These are phyloP conservation scores for Dothideomycetes sp. DNA, from an alignment of 2,329 filamentous ascomycete genomes.

Conservation along the genomic window DNA sequence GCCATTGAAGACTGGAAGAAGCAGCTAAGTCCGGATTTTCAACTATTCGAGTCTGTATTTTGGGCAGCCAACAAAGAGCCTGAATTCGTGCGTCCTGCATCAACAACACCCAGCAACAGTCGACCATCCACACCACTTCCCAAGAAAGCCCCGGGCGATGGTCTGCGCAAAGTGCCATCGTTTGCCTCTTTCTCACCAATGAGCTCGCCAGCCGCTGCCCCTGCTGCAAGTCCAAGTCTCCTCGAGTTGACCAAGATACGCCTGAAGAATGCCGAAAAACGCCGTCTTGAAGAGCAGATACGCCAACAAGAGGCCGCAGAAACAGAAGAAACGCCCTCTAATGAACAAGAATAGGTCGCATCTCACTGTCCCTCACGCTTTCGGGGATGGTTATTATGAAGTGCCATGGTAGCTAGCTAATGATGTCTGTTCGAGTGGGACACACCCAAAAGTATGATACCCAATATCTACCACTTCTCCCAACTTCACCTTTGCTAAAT, in stretches of 20 bases:
- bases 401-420: too few relatives aligned
- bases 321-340: neutral
- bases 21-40: slow-evolving; percentile 34
- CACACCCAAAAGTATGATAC: too few relatives aligned
- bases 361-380: too few relatives aligned
- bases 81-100: slow-evolving; percentile 27
- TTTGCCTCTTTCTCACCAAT: slow-evolving; percentile 31
- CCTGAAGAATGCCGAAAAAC: slow-evolving; percentile 37
- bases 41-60: slow-evolving; percentile 41
- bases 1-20: slow-evolving; percentile 44
- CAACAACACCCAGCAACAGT: slow-evolving; percentile 1
- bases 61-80: slow-evolving; percentile 46
- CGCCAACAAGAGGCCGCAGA: slow-evolving; percentile 25
- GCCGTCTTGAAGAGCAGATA: slow-evolving; percentile 36
- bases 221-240: slow-evolving; percentile 23
- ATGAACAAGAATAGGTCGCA: too few relatives aligned
- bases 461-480: too few relatives aligned
- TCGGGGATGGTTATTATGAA: too few relatives aligned
- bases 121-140: neutral
- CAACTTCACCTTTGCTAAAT: too few relatives aligned
- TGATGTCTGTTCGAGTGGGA: too few relatives aligned
- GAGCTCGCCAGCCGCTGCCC: slow-evolving; percentile 12
- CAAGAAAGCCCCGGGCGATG: slow-evolving; percentile 15
- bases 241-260: slow-evolving; percentile 38
- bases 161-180: slow-evolving; percentile 33